Evolutionary conservation across 805 yeast genomes (phyloP), one percentile per base, ranked within the genome.

Genomic region (Wickerhamiella qilinensis): DNA sequence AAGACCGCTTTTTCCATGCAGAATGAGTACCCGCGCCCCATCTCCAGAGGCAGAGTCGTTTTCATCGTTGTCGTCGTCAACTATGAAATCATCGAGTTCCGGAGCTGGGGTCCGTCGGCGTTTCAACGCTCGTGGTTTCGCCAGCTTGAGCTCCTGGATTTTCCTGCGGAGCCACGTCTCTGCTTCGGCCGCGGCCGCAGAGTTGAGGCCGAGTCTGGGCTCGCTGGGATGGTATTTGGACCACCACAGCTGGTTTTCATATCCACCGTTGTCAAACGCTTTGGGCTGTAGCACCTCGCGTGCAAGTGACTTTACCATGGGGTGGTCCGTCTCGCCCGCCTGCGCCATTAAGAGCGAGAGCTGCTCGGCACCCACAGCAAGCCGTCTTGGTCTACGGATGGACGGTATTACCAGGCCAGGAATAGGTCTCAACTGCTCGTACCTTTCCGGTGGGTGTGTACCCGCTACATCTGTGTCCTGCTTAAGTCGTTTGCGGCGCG

Each of bases 1-100:
- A 9, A 72, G 64, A 0, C 94, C 93, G 0, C 65, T 52, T 0
- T 75, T 71, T 0, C 98, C 98, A 40, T 67, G 62, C 2, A 58
- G 31, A 1, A 57, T 38, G 33, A 83, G 31, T n/a, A 29, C 7
- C 17, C 16, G 31, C 31, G 7, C 15, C 17, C 15, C 12, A 29
- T 29, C 17, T 8, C 31, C 16, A n/a, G 15, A 9, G 7, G 8
- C 27, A 24, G 27, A 24, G 27, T 29, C 31, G 7, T 29, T 16
- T n/a, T 29, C 31, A n/a, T 29, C 31, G n/a, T n/a, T n/a, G n/a
- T n/a, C n/a, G n/a, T n/a, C n/a, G 6, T 29, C 31, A 6, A 29
- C 31, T 9, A 29, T 29, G 8, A 15, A 4, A 12, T 21, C 16
- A n/a, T 38, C 41, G 29, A 40, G 38, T 24, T 20, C 18, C 5